Conservation (phyloP, 106 monocot genomes). For the Platanthera zijinensis region DNA sequence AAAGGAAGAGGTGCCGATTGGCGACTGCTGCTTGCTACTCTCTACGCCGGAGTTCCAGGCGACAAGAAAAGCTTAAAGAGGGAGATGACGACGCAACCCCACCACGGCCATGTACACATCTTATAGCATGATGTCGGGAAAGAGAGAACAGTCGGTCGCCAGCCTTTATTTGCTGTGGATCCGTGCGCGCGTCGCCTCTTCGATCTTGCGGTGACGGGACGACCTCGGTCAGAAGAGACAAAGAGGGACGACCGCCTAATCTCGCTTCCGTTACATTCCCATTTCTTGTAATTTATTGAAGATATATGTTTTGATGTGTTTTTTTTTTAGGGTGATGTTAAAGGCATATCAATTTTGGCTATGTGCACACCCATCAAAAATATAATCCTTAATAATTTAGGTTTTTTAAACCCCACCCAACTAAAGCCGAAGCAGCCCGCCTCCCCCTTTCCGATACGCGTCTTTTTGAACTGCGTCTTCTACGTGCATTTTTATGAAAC, state of each 20-base stretch:
- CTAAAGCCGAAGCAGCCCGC: no score
- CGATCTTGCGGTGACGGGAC: neutral
- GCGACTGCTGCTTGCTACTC: constrained; percentile 6
- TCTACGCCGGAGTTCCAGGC: neutral
- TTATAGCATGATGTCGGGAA: neutral
- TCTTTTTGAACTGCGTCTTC: no score
- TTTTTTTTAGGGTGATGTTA: no score
- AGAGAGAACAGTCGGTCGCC: neutral
- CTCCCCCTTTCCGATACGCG: no score
- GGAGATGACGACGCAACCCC: neutral
- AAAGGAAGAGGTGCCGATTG: neutral
- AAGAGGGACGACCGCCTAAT: neutral
- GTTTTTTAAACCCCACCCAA: no score
- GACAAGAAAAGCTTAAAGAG: neutral
- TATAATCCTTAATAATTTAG: no score
- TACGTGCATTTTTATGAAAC: no score
- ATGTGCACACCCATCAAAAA: no score
- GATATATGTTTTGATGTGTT: no score
- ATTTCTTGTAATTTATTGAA: no score
- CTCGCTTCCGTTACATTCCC: no score
- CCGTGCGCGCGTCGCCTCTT: neutral
- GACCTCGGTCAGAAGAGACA: neutral
- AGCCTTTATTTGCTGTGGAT: neutral
- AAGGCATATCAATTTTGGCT: no score
- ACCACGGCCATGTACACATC: neutral